phyloP scores from a whole-genome alignment of 495 filamentous ascomycete species.

The Trichocladium uniseriatum region DNA sequence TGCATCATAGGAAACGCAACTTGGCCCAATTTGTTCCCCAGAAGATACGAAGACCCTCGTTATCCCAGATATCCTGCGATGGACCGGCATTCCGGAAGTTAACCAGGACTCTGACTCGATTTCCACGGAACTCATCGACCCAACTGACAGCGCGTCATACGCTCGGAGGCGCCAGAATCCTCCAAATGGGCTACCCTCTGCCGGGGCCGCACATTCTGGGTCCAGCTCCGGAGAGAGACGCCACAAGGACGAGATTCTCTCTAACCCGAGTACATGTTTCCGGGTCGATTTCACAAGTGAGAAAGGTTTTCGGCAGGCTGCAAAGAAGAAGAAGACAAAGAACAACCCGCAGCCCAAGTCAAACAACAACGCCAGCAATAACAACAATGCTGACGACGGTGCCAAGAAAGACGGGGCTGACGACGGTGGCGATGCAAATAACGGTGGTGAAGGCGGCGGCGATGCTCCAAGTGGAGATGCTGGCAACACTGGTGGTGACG shows the following conservation, averaged over 20 bases:
- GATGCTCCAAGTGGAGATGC: constrained; percentile 8
- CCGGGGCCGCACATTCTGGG: neutral
- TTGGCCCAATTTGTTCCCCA: neutral
- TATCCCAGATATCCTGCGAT: constrained; percentile 12
- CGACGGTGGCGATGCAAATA: constrained; percentile 18
- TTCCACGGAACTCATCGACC: constrained; percentile 6
- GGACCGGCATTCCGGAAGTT: constrained; percentile 1
- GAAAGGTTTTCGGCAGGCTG: constrained; percentile 37
- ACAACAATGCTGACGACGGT: constrained; percentile 25
- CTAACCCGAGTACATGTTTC: constrained; percentile 23
- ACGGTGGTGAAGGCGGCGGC: constrained; percentile 16
- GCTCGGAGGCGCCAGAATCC: constrained; percentile 9
- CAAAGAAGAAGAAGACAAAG: constrained; percentile 34
- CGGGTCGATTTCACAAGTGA: constrained; percentile 38
- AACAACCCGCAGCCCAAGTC: constrained; percentile 8
- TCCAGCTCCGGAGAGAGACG: constrained; percentile 1
- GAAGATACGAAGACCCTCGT: constrained; percentile 1
- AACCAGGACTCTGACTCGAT: constrained; percentile 9
- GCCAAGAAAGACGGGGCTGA: constrained; percentile 37
- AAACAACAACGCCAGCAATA: constrained; percentile 7
- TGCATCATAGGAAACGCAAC: constrained; percentile 3
- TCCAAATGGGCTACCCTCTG: neutral
- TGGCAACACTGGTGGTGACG: constrained; percentile 18
- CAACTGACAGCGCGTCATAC: constrained; percentile 14
- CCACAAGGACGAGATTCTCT: constrained; percentile 16